Base-by-base conservation (phyloP, 805 yeast genomes). In the Candida orba region DNA sequence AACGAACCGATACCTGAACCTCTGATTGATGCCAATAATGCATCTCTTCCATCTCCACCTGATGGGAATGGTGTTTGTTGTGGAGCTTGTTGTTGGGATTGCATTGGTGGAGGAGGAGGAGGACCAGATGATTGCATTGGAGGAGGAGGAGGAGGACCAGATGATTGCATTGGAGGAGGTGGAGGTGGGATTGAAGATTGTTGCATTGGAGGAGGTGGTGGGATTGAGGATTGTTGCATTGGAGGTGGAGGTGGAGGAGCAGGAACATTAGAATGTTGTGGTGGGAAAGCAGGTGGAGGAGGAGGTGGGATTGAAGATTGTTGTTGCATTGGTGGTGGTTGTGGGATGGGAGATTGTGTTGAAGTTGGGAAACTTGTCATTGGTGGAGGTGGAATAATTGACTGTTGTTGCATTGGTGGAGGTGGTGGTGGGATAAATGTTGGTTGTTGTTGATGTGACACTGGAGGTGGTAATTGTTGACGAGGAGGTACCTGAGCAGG, bases 21-120 rank as follows among this genome's bases (percentile, higher is more conserved):
- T 53, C 96, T 73, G 52, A 91, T 91, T 1, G 97, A 87, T 0
- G 95, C 85, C 47, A 91, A 68, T 35, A 91, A 70, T 0, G 95
- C 95, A 60, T 85, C 95, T 53, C 95, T 70, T 0, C 81, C 81
- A 2, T 68, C 65, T 51, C 73, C 89, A 5, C 66, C 78, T 24
- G 47, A 51, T 7, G 62, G 57, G 1, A 57, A 50, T 30, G 61
- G 57, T 22, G 61, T 56, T 8, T 60, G 58, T 18, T 55, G 42
- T 31, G 50, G 53, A 6, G 50, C 52, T 18, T 52, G 49, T 13
- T 58, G 56, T 6, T 20, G 22, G 22, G 22, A 20, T 20, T 63
- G 62, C 27, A 64, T 60, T 13, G 63, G 60, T 24, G 56, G 53
- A 2, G 65, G 58, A 7, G 65, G 40, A 13, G 43, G 35, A 14